Evolutionary conservation across 2,329 filamentous ascomycete genomes (phyloP).

Genomic region (Pyricularia sp.): DNA sequence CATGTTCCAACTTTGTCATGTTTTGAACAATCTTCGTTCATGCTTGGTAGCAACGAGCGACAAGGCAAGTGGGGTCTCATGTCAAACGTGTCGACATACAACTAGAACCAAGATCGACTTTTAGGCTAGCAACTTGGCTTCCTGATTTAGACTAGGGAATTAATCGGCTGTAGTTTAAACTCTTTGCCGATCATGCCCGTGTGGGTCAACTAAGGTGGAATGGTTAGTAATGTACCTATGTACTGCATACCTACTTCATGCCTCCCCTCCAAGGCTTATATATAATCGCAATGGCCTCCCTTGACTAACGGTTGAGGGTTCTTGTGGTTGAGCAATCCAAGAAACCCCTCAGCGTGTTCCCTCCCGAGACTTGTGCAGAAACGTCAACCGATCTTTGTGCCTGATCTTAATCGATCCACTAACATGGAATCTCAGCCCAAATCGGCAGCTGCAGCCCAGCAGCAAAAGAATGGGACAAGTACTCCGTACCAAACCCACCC

Average conservation of each 20-base stretch:
- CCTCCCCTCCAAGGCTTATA: neutral
- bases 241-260: neutral
- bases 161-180: neutral
- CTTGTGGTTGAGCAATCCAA: neutral
- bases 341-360: neutral
- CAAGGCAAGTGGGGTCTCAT: neutral
- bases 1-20: neutral
- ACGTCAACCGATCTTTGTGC: neutral
- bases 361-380: neutral
- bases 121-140: neutral
- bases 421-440: neutral
- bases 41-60: neutral
- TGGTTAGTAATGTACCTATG: neutral
- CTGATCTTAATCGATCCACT: neutral
- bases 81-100: neutral
- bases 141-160: neutral
- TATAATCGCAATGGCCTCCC: neutral
- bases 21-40: too few species aligned
- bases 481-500: slow-evolving; percentile 32
- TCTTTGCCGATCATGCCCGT: neutral
- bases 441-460: neutral
- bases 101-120: neutral
- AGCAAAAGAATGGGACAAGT: neutral
- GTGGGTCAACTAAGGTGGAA: neutral
- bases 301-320: neutral